A percentile compares a stretch with the other conserved stretches of the same genome.
phyloP scores from a whole-genome alignment of 768 basidiomycete genomes.

The Suillus luteus region DNA sequence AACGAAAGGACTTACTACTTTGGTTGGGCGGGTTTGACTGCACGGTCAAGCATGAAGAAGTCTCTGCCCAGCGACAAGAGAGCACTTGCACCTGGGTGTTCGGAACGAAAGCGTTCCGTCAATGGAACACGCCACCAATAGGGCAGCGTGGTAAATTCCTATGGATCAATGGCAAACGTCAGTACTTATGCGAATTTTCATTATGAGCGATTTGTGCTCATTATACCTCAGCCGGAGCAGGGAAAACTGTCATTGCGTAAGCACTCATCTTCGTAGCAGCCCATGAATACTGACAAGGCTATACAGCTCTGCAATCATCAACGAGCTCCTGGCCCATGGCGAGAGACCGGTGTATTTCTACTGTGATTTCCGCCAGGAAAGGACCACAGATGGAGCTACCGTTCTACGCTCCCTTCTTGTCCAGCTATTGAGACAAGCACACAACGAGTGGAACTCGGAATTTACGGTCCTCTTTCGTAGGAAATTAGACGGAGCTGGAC shows the following conservation, averaged over 20 bases:
- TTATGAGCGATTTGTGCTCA: neutral
- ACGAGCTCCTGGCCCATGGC: neutral
- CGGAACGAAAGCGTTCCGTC: conserved; percentile 8
- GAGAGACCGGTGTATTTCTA: conserved; percentile 20
- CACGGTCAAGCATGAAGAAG: conserved; percentile 17
- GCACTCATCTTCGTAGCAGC: neutral
- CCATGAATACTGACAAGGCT: too few species aligned
- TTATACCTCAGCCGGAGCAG: conserved; percentile 17
- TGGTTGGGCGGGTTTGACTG: conserved; percentile 9
- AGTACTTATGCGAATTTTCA: neutral
- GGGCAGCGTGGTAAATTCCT: neutral
- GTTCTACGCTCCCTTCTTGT: conserved; percentile 24
- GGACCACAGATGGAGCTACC: conserved; percentile 16
- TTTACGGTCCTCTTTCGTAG: conserved; percentile 11
- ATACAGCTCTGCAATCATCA: conserved; percentile 11
- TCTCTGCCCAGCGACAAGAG: conserved; percentile 12
- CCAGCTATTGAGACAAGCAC: conserved; percentile 16
- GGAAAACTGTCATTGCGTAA: conserved; percentile 23
- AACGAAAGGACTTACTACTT: neutral
- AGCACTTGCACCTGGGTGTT: conserved; percentile 19
- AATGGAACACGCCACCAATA: conserved; percentile 12
- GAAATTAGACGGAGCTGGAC: neutral
- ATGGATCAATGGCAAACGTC: conserved; percentile 25
- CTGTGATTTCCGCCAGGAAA: conserved; percentile 22
- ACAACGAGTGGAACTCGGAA: neutral